A percentile compares a stretch with the other conserved stretches of the same genome.
Evolutionary conservation across 306 rosid genomes (phyloP).

Genomic region (Crataegus laevigata): DNA sequence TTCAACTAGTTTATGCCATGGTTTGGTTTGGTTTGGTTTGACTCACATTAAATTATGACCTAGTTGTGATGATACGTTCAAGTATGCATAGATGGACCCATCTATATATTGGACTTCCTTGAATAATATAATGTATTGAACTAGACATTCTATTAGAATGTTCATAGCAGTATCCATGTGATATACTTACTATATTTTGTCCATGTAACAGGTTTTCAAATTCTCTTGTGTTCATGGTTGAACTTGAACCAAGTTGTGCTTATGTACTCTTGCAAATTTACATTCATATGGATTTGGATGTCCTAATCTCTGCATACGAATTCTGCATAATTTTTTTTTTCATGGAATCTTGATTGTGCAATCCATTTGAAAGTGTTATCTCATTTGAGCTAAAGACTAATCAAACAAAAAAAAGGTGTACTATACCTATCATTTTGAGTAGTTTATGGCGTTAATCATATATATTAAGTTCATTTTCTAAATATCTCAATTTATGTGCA

Average conservation of each 20-base stretch:
- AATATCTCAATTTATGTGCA: constrained; percentile 26
- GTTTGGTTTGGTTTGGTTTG: neutral
- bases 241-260: neutral
- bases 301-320: neutral
- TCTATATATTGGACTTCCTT: neutral
- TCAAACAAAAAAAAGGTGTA: neutral
- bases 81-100: neutral
- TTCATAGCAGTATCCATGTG: neutral
- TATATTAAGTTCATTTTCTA: neutral
- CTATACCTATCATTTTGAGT: neutral
- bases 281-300: neutral
- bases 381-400: neutral
- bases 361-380: neutral
- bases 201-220: neutral
- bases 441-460: neutral
- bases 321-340: neutral
- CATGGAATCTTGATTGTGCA: neutral
- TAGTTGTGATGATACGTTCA: neutral
- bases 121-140: neutral
- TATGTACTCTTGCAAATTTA: neutral
- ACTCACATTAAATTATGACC: neutral
- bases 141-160: neutral
- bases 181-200: neutral
- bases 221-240: neutral
- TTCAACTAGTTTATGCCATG: neutral